Evolutionary conservation across 2,329 filamentous ascomycete genomes (phyloP).

Genomic region (Aphanocladium album): DNA sequence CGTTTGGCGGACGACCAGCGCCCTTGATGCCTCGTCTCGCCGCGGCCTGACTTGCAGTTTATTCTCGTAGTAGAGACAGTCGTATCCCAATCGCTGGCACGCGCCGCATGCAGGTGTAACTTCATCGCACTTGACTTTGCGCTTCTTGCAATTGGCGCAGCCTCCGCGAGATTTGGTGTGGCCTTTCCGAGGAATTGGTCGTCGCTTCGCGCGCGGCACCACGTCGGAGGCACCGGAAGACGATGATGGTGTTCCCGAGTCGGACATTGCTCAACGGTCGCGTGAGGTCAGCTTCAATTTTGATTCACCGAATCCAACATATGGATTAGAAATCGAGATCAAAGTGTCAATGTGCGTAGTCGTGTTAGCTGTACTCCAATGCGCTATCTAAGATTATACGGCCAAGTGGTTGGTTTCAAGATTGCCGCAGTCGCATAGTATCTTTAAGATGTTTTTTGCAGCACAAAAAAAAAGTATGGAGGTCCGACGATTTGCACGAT

Average conservation of each 20-base stretch:
- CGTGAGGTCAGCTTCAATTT: not conserved
- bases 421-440: not conserved
- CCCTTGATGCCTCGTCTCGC: not conserved
- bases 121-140: constrained; percentile 43
- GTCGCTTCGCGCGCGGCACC: constrained; percentile 17
- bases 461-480: not conserved
- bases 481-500: not conserved
- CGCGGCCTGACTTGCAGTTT: not conserved
- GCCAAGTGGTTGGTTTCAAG: not conserved
- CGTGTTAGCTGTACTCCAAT: not conserved
- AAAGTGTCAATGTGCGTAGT: not conserved
- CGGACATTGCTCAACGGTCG: not conserved
- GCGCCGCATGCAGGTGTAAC: constrained; percentile 29
- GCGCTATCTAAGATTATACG: not conserved
- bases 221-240: not conserved
- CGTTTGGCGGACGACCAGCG: not conserved
- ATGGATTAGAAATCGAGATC: not conserved
- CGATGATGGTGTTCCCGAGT: constrained; percentile 4
- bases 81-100: constrained; percentile 31
- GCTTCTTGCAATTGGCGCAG: constrained; percentile 28
- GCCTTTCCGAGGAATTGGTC: constrained; percentile 30
- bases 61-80: constrained; percentile 28
- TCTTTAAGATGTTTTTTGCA: not conserved
- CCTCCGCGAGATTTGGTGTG: constrained; percentile 31
- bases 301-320: too few species aligned